Evolutionary conservation across 495 filamentous ascomycete genomes (phyloP), one percentile per base, ranked within the genome.

Genomic region (Hypomontagnella monticulosa): DNA sequence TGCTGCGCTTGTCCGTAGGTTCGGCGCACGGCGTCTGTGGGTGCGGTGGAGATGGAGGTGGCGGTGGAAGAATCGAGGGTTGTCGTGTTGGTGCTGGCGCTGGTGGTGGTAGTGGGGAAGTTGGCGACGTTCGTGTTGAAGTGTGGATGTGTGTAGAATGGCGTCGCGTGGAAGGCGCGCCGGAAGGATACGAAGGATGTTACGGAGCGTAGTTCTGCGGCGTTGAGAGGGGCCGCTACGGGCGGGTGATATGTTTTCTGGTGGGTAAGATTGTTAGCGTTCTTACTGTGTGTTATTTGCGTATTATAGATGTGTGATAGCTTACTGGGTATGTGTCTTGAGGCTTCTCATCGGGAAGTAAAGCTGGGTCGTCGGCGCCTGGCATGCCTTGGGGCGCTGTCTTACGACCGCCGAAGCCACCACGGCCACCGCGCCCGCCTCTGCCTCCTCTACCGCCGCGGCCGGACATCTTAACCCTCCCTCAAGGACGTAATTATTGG

Each of bases 1-100:
- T 79, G 59, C 61, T 84, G 80, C 15, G 80, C 75, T 53, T 83
- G 81, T 46, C 79, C 76, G 71, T 83, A 84, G 23, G 71, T 63
- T 15, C 75, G 74, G 37, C 64, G 69, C 14, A 70, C 57, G 12
- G 71, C 66, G 30, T 58, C 66, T 0, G 53, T 20, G 14, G 66
- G 59, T 12, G 47, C 27, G 4, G 66, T 68, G 61, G 49, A n/a
- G n/a, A n/a, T 53, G 9, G 69, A 61, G n/a, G 52, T 37, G 49
- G 69, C 65, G 15, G 57, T 18, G 23, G 40, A 53, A 36, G n/a
- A n/a, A n/a, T n/a, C n/a, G n/a, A n/a, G n/a, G n/a, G n/a, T n/a
- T n/a, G n/a, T n/a, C n/a, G n/a, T n/a, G n/a, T n/a, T 53, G 9
- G 69, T 60, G n/a, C 50, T 37, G 49, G 69, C 65, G 15, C 57